A percentile compares a stretch with the other conserved stretches of the same genome.
phyloP scores from a whole-genome alignment of 2,329 filamentous ascomycete species.

The Pseudofabraea citricarpa region DNA sequence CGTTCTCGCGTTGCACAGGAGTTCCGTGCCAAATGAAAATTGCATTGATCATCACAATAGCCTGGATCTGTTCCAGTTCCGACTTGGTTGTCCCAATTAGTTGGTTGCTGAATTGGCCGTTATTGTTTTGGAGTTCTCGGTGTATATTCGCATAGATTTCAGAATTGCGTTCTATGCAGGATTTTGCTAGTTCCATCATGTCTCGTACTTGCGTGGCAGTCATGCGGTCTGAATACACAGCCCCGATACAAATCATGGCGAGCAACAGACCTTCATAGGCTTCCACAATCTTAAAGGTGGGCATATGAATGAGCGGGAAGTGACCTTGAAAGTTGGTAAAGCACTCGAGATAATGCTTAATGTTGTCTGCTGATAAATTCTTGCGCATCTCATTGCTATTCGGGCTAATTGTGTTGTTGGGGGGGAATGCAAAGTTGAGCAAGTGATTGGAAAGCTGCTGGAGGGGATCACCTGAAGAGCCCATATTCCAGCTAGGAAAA shows the following conservation, averaged over 20 bases:
- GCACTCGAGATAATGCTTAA: constrained; percentile 65
- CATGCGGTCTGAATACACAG: constrained; percentile 66
- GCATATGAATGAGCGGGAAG: constrained; percentile 67
- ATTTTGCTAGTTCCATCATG: constrained; percentile 60
- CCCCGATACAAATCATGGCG: constrained; percentile 68
- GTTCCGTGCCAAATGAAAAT: constrained; percentile 69
- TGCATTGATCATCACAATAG: constrained; percentile 56
- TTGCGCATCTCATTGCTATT: constrained; percentile 44
- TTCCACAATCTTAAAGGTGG: constrained; percentile 63
- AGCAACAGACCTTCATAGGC: constrained; percentile 64
- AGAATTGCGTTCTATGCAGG: constrained; percentile 53
- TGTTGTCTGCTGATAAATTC: constrained; percentile 62
- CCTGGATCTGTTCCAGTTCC: constrained; percentile 64
- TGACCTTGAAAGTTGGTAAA: constrained; percentile 71
- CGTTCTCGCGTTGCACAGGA: constrained; percentile 57
- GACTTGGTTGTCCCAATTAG: constrained; percentile 30
- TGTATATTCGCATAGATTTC: constrained; percentile 42
- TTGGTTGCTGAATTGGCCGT: constrained; percentile 33
- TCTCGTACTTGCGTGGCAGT: constrained; percentile 57
- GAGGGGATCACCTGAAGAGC: constrained; percentile 40
- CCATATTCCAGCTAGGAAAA: constrained; percentile 36
- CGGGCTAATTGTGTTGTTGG: constrained; percentile 51
- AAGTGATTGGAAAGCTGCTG: constrained; percentile 51
- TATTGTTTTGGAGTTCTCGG: constrained; percentile 27
- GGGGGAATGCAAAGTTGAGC: constrained; percentile 51